Conservation (phyloP, 2,329 filamentous ascomycete species). For the Aspergillus sp. region DNA sequence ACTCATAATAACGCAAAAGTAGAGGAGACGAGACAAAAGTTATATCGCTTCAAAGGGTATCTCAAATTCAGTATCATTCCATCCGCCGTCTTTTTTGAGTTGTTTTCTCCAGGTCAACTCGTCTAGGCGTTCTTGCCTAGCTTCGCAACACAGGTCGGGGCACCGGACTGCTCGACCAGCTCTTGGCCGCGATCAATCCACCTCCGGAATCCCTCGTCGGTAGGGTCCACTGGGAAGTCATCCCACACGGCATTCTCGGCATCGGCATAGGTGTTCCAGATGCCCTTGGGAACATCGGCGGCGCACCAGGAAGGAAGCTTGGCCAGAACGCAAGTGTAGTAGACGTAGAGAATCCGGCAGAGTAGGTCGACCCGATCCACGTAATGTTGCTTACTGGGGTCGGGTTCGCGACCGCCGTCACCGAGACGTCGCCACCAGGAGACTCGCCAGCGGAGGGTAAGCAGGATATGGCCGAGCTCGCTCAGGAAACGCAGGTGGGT, state of each 20-base stretch:
- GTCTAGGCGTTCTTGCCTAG: slow-evolving; percentile 11
- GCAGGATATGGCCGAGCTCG: slow-evolving; percentile 44
- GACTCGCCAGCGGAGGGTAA: slow-evolving; percentile 48
- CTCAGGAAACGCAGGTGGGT: slow-evolving; percentile 43
- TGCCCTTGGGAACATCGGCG: slow-evolving; percentile 40
- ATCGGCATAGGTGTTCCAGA: slow-evolving; percentile 46
- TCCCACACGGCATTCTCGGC: slow-evolving; percentile 44
- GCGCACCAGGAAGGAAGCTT: slow-evolving; percentile 45
- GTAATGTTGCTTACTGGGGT: slow-evolving; percentile 42
- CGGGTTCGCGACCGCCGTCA: slow-evolving; percentile 38
- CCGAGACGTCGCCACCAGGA: slow-evolving; percentile 50
- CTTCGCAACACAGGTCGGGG: slow-evolving; percentile 33
- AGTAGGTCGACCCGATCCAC: slow-evolving; percentile 43
- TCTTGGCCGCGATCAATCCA: slow-evolving; percentile 46
- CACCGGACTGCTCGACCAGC: slow-evolving; percentile 44
- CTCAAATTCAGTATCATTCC: slow-evolving; percentile 34
- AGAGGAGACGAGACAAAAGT: slow-evolving; percentile 17
- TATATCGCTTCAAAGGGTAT: slow-evolving; percentile 36
- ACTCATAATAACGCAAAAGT: slow-evolving; percentile 8
- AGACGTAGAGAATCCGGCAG: slow-evolving; percentile 49
- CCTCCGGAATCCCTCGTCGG: slow-evolving; percentile 40
- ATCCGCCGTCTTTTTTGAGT: slow-evolving; percentile 19
- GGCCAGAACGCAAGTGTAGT: slow-evolving; percentile 47
- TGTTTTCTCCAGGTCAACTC: background rate
- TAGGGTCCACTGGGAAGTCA: slow-evolving; percentile 44